Evolutionary conservation across 2,329 filamentous ascomycete genomes (phyloP), one percentile per base, ranked within the genome.

Genomic region (Cucurbitaria berberidis): DNA sequence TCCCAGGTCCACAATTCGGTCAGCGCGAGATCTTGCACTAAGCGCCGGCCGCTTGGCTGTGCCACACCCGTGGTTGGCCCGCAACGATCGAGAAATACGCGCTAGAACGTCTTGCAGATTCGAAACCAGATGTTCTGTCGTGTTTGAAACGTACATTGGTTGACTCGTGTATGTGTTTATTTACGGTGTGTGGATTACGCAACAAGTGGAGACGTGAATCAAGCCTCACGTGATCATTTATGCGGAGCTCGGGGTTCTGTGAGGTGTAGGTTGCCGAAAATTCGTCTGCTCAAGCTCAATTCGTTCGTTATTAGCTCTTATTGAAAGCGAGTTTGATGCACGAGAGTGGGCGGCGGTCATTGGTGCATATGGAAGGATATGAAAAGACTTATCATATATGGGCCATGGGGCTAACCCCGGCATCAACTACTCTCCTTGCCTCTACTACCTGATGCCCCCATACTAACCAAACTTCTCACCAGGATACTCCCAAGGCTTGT

Each of bases 11-110:
- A 45, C 48, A 46, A 48, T 38, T 55, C 48, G 45, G 50, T 50
- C 46, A 50, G 55, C 58, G 55, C 51, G 50, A 63, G 55, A 53
- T 48, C 58, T 48, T 49, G 55, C 51, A 53, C 49, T 63, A 66
- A 58, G 61, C 61, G 61, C 63, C 57, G 29, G 48, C 53, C 21
- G 26, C 49, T 52, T 47, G 51, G 50, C 57, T 61, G 63, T 56
- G 57, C 48, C 29, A 64, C 59, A 29, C 21, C 29, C 43, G 55
- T 53, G 55, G 53, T 66, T 66, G 63, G 63, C 42, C 39, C 22
- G 48, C 36, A 45, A 35, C 34, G 40, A 38, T 51, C 48, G 39
- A 51, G 39, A 45, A n/a, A 7, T 53, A 56, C 46, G 46, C 55
- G 55, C 58, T 46, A 51, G 40, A 53, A 51, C 34, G 47, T 45